These are phyloP conservation scores for Arxiozyma heterogenica DNA, from an alignment of 1,139 yeast genomes.

Conservation along the genomic window DNA sequence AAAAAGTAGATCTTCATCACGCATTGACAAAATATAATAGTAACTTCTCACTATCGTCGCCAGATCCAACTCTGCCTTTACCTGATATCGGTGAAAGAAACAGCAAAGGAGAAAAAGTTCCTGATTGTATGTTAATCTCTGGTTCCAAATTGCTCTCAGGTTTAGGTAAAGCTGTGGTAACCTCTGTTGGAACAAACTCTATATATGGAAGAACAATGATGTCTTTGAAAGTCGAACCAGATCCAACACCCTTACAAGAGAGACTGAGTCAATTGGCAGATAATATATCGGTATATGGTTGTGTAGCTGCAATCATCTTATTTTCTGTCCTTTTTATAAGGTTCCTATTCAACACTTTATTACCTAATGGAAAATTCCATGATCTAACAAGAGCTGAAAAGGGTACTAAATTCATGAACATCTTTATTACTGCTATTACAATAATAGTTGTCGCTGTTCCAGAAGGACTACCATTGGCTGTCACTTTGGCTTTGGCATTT, in stretches of 20 bases:
- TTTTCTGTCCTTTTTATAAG: constrained; percentile 73
- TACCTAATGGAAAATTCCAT: constrained; percentile 42
- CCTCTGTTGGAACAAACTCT: constrained; percentile 85
- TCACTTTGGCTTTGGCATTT: constrained; percentile 89
- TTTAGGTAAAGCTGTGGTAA: constrained; percentile 73
- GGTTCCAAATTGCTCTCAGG: constrained; percentile 88
- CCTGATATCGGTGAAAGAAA: constrained; percentile 39
- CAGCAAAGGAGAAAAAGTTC: constrained; percentile 14
- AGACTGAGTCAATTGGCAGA: constrained; percentile 78
- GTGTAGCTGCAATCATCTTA: constrained; percentile 69
- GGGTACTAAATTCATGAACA: constrained; percentile 75
- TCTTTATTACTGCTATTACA: constrained; percentile 84
- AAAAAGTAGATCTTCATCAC: constrained; percentile 48
- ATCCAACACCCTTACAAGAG: constrained; percentile 81
- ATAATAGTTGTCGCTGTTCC: constrained; percentile 96
- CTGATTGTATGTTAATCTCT: constrained; percentile 55
- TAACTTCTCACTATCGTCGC: constrained; percentile 23
- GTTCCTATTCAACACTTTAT: constrained; percentile 53
- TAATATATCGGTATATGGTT: constrained; percentile 89
- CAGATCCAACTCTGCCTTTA: constrained; percentile 6
- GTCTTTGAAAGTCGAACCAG: constrained; percentile 63
- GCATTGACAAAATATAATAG: constrained; percentile 35
- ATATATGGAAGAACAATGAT: constrained; percentile 87
- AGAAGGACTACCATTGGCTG: constrained; percentile 95
- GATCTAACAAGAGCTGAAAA: constrained; percentile 54